phyloP scores from a whole-genome alignment of 805 yeast species.

The Candida ficus region DNA sequence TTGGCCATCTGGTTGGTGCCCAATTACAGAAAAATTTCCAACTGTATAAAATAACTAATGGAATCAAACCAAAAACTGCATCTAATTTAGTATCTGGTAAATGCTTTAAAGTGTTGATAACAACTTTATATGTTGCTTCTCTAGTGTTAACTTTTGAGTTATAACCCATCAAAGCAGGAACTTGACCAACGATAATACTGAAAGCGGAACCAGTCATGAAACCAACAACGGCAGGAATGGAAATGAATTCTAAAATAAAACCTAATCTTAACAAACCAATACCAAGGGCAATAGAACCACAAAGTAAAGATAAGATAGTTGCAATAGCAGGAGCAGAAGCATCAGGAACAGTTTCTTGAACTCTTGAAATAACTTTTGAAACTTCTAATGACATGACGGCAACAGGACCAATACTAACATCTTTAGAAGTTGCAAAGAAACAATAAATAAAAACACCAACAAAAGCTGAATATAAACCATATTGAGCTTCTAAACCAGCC shows the following conservation, averaged over 20 bases:
- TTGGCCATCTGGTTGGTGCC: slow-evolving; percentile 62
- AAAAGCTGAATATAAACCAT: slow-evolving; percentile 87
- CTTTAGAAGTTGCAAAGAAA: slow-evolving; percentile 91
- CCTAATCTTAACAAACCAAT: slow-evolving; percentile 82
- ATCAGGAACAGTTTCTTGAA: slow-evolving; percentile 45
- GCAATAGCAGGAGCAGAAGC: slow-evolving; percentile 69
- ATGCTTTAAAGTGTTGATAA: slow-evolving; percentile 66
- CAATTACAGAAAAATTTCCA: slow-evolving; percentile 64
- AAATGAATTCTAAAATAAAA: slow-evolving; percentile 81
- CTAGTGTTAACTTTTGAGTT: slow-evolving; percentile 64
- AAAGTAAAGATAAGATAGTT: slow-evolving; percentile 67
- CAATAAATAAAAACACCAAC: slow-evolving; percentile 87
- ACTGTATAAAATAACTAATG: slow-evolving; percentile 61
- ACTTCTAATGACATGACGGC: slow-evolving; percentile 92
- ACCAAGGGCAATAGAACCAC: slow-evolving; percentile 83
- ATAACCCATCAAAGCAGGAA: slow-evolving; percentile 82
- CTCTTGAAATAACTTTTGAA: slow-evolving; percentile 67
- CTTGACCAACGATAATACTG: slow-evolving; percentile 76
- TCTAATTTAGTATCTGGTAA: slow-evolving; percentile 64
- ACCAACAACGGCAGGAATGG: slow-evolving; percentile 89
- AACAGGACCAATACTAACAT: slow-evolving; percentile 94
- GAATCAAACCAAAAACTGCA: slow-evolving; percentile 85
- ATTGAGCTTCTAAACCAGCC: slow-evolving; percentile 77
- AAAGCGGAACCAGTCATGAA: slow-evolving; percentile 95
- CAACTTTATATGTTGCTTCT: slow-evolving; percentile 60